phyloP scores from a whole-genome alignment of 2,329 filamentous ascomycete genomes.

The Diaporthe vaccinii region DNA sequence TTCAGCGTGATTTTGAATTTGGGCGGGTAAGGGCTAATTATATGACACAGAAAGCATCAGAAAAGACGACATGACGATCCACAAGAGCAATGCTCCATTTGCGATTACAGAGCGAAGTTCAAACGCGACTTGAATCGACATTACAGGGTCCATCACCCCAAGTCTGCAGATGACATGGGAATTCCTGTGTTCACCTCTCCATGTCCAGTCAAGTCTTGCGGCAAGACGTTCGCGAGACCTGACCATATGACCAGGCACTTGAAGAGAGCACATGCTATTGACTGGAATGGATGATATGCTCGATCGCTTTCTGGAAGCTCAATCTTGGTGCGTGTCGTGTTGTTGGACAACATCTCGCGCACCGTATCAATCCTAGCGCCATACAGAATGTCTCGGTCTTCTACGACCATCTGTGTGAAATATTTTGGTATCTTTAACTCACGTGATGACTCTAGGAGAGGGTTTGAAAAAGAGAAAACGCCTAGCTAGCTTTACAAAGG shows the following conservation, averaged over 20 bases:
- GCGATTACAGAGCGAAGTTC: neutral
- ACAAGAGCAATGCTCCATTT: neutral
- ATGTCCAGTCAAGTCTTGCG: neutral
- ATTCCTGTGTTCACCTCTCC: neutral
- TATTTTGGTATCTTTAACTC: no score
- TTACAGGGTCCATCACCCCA: neutral
- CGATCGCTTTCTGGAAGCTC: no score
- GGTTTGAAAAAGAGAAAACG: no score
- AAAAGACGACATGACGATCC: no score
- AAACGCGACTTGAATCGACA: neutral
- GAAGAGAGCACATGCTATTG: neutral
- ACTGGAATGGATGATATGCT: neutral
- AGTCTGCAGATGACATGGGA: neutral
- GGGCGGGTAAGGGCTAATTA: neutral
- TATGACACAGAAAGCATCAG: neutral
- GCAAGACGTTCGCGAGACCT: neutral
- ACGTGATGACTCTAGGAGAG: no score
- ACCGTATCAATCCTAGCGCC: no score
- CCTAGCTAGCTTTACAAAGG: no score
- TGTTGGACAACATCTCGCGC: no score
- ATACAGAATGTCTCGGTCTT: no score
- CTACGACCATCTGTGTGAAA: no score
- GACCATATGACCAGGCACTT: neutral
- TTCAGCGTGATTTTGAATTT: no score
- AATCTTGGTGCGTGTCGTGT: no score